These are phyloP conservation scores for Backusella macrospora DNA, from an alignment of 192 early-diverging fungal genomes.

Conservation along the genomic window DNA sequence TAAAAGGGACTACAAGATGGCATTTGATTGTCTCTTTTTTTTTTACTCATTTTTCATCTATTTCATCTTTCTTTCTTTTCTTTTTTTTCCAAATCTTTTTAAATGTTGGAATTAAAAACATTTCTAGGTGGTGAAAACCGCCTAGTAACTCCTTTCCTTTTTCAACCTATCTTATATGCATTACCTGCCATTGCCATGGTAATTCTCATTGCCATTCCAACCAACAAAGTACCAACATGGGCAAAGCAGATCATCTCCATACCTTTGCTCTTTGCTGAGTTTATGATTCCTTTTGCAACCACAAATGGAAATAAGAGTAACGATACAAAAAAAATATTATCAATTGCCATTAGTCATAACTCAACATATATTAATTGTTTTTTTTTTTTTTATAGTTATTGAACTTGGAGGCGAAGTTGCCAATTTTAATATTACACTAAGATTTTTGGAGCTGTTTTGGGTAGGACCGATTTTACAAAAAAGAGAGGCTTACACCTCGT, in stretches of 20 bases:
- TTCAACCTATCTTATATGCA: conserved; percentile 2
- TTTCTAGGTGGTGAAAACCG: conserved; percentile 15
- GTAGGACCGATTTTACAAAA: conserved; percentile 20
- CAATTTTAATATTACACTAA: conserved; percentile 19
- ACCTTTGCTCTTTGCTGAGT: conserved; percentile 21
- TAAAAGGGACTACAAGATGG: neutral
- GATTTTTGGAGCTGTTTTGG: conserved; percentile 27
- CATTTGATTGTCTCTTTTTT: neutral
- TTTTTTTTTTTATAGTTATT: conserved; percentile 17
- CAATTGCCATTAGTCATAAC: neutral
- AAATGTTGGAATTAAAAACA: neutral
- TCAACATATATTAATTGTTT: neutral
- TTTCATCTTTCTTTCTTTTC: conserved; percentile 10
- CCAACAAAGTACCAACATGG: neutral
- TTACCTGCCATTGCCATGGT: conserved; percentile 9
- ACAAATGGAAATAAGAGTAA: conserved; percentile 23
- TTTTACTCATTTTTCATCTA: neutral
- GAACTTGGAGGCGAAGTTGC: conserved; percentile 8
- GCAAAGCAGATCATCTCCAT: conserved; percentile 26
- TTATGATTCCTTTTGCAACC: conserved; percentile 17
- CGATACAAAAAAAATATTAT: no score
- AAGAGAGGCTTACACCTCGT: conserved; percentile 14
- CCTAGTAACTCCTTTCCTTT: conserved; percentile 3
- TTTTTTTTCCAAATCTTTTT: neutral
- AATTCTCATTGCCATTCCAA: conserved; percentile 8